Conservation (phyloP, 2,329 filamentous ascomycete genomes). For the Gaeumannomyces sp. region DNA sequence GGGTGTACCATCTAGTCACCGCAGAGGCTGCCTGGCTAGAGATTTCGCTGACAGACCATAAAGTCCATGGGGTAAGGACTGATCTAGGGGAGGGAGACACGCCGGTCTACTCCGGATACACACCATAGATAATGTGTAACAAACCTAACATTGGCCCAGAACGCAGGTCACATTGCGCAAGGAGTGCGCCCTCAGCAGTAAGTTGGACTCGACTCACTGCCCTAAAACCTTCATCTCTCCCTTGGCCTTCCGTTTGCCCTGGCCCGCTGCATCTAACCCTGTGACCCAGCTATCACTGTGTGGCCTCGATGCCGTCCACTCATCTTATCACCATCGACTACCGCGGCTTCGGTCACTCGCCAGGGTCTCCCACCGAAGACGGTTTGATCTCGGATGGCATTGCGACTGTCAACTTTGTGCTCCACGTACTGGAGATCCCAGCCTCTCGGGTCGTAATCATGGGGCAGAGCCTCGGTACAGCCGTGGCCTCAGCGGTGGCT, state of each 20-base stretch:
- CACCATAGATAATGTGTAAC: background rate
- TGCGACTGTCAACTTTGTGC: conserved; percentile 65
- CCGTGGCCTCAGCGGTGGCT: conserved; percentile 68
- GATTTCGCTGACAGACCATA: conserved; percentile 14
- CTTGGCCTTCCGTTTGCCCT: background rate
- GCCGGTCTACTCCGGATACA: too few relatives aligned
- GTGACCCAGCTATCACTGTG: conserved; percentile 62
- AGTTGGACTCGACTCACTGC: background rate
- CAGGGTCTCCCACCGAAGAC: conserved; percentile 70
- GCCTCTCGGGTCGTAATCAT: conserved; percentile 70
- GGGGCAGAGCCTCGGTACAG: conserved; percentile 85
- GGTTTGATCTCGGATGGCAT: conserved; percentile 77
- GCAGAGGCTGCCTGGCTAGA: conserved; percentile 10
- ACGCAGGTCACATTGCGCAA: conserved; percentile 81
- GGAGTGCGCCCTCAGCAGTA: conserved; percentile 53
- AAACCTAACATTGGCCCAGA: conserved; percentile 37
- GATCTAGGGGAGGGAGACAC: background rate
- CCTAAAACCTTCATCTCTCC: background rate
- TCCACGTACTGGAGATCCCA: conserved; percentile 57
- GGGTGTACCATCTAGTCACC: conserved; percentile 21
- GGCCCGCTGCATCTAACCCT: background rate
- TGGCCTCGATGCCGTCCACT: conserved; percentile 62
- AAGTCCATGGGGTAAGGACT: conserved; percentile 56
- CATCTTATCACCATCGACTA: conserved; percentile 90
- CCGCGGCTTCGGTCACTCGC: conserved; percentile 77